Base-by-base conservation (phyloP, 2,329 filamentous ascomycete species). In the Trichoderma breve region DNA sequence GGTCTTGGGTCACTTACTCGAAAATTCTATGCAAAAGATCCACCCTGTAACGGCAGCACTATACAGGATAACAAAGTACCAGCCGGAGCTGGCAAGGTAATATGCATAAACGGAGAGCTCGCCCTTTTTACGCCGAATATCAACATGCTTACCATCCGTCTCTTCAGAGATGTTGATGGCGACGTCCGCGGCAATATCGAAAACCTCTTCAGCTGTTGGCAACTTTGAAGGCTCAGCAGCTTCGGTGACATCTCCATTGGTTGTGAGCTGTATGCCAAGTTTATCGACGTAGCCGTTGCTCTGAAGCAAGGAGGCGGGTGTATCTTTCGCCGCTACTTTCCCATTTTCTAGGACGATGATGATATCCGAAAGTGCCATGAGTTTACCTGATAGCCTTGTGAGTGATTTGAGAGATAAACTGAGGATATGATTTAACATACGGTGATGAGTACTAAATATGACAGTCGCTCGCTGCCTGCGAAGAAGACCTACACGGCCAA, bases 401-500 rank as follows among this genome's bases (percentile, higher is more conserved):
- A 64, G 68, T 15, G 47, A 6, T 28, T 32, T 3, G 32, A 21
- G 18, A n/a, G 24, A 4, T 12, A 2, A 28, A 9, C 1, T 24
- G 12, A 18, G 11, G 28, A 11, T 1, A 18, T 2, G 1, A 0
- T 8, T 28, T 4, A 2, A 4, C 71, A 4, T 63, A 70, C 71
- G 71, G 18, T 57, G n/a, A 39, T 72, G 71, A 60, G 84, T 84
- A 3, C 81, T 81, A 5, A 87, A 75, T 1, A 88, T 72, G 1
- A 84, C 82, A 0, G 84, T 85, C 8, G 78, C 78, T 0, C 79
- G 77, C 21, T 78, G 75, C 15, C 75, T 76, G 14, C 80, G 80
- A 1, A 87, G 75, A 1, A 88, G 70, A 0, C 87, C 86, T 4
- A 77, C 71, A 0, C 74, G 51, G 0, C 83, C 81, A 4, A 88